Base-by-base conservation (phyloP, 1,139 yeast genomes). In the Pichia sp. region DNA sequence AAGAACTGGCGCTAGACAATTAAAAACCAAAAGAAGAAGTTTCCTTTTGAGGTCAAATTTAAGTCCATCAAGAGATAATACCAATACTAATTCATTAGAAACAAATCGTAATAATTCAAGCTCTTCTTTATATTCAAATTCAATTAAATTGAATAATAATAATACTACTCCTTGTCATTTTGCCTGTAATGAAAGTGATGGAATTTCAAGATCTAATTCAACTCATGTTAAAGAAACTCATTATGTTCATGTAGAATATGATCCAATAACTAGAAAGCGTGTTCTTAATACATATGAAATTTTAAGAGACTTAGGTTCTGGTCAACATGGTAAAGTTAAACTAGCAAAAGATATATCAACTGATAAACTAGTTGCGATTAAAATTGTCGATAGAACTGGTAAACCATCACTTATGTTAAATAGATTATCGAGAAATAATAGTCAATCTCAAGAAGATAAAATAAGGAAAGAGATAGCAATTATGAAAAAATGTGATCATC, bases 301-400 rank as follows among this genome's bases (percentile, higher is more conserved):
- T 35, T 68, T 90, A 34, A 71, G 75, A 37, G 97, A 92, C 64
- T 72, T 94, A 33, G 99, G 99, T 4, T 74, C 87, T 41, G 99
- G 99, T 11, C 97, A 92, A 63, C 98, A 92, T 64, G 98, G 99
- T 20, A 90, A 89, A 63, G 99, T 94, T 37, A 94, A 92, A 63
- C 71, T 94, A 25, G 98, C 96, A 0, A 75, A 76, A 49, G 94
- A 90, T 60, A 64, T 82, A 45, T 73, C 78, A 24, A 74, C 83
- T 12, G 76, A 80, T 41, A 85, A 82, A 54, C 70, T 80, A 40
- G 97, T 90, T 25, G 98, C 98, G 0, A 90, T 94, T 48, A 94
- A 94, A 61, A 86, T 94, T 46, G 92, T 94, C 28, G 90, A 87
- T 62, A 72, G 97, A 46, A 78, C 77, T 48, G 79, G 82, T 12